Conservation (phyloP, 257 asterid species). For the Apocynum venetum region DNA sequence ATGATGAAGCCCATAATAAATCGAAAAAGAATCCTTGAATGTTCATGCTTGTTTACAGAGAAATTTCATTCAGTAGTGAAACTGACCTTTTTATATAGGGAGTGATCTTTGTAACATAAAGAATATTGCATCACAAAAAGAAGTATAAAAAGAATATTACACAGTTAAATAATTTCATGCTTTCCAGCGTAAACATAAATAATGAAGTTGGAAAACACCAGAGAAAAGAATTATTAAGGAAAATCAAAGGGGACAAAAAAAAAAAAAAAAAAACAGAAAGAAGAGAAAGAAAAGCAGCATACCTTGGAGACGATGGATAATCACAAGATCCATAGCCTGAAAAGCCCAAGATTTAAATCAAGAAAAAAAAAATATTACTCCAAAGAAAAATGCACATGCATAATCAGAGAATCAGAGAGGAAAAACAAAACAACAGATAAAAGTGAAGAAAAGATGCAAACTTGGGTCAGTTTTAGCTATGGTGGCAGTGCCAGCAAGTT, state of each 20-base stretch:
- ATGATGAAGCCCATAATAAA: not conserved
- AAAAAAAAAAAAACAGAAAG: too few relatives aligned
- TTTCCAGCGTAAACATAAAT: not conserved
- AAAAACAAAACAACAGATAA: not conserved
- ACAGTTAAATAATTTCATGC: not conserved
- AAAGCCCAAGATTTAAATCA: not conserved
- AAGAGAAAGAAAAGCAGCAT: not conserved
- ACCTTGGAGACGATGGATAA: constrained; percentile 76
- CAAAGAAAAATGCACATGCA: not conserved
- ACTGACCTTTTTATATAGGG: not conserved
- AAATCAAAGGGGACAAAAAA: constrained; percentile 8
- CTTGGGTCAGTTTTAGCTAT: constrained; percentile 92
- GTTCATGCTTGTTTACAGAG: not conserved
- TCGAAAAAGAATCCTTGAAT: not conserved
- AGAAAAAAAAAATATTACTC: not conserved
- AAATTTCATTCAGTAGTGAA: not conserved
- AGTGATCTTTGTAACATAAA: not conserved
- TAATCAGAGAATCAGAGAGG: not conserved
- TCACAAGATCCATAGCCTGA: constrained; percentile 95
- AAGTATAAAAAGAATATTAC: constrained; percentile 1
- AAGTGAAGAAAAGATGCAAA: constrained; percentile 5
- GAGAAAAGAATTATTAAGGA: constrained; percentile 13
- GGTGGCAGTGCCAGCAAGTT: constrained; percentile 60
- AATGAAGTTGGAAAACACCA: not conserved
- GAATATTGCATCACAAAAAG: not conserved